These are phyloP conservation scores for Botrytis fabae DNA, from an alignment of 2,329 filamentous ascomycete species.

Conservation along the genomic window DNA sequence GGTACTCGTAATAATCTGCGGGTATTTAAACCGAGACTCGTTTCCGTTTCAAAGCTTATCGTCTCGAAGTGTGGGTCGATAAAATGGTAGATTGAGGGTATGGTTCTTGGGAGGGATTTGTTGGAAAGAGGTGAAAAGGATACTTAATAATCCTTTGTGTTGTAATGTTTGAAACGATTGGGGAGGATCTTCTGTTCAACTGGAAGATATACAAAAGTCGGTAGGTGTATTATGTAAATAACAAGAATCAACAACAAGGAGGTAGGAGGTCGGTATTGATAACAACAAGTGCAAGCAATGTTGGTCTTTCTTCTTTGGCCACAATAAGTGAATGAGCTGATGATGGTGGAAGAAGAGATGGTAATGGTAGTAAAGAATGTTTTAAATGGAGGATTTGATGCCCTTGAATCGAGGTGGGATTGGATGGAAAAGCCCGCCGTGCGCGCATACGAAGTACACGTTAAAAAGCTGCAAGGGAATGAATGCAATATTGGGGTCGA, in stretches of 20 bases:
- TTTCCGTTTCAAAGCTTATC: slow-evolving; percentile 22
- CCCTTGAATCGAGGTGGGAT: neutral
- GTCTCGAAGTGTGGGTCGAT: slow-evolving; percentile 21
- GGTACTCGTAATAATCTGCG: slow-evolving; percentile 17
- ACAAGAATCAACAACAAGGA: neutral
- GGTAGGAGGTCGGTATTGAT: neutral
- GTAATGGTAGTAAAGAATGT: slow-evolving; percentile 2
- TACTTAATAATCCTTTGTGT: neutral
- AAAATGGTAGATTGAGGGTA: slow-evolving; percentile 4
- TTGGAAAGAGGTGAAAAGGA: neutral
- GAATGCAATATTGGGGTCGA: slow-evolving; percentile 12
- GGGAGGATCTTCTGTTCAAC: neutral
- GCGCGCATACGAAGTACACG: neutral
- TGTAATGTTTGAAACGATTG: neutral
- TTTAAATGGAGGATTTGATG: neutral
- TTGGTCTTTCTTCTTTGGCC: neutral
- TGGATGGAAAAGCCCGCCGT: slow-evolving; percentile 1
- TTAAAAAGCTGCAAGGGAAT: slow-evolving; percentile 9
- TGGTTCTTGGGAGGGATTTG: neutral
- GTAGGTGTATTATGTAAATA: neutral
- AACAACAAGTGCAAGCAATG: neutral
- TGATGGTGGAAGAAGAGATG: neutral
- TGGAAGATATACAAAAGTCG: neutral
- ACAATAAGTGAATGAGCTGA: neutral
- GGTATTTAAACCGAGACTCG: slow-evolving; percentile 25